Evolutionary conservation across 73 alveolate species (phyloP).

Genomic region (Blepharisma japonicum): DNA sequence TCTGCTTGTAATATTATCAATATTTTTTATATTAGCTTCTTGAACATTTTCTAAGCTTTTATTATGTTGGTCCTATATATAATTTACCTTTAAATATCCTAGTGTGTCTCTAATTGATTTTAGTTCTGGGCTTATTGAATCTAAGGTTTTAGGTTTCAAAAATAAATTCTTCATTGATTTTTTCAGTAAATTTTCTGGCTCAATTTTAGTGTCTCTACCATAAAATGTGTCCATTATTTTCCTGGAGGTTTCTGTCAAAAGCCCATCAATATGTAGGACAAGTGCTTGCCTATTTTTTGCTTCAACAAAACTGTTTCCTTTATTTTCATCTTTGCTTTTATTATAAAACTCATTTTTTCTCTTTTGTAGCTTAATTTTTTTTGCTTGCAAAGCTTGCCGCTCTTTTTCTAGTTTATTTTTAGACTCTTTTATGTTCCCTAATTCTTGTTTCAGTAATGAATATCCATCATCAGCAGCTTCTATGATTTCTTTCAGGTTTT

Average conservation of each 20-base stretch:
- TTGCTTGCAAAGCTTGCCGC: no score
- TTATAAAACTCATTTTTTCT: background rate
- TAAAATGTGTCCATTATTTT: background rate
- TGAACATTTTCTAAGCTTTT: no score
- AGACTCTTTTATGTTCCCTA: background rate
- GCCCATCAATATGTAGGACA: background rate
- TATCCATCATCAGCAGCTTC: background rate
- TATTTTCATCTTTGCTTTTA: background rate
- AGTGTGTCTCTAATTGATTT: background rate
- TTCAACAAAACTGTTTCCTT: background rate
- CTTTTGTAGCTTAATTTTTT: background rate
- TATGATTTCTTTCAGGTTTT: background rate
- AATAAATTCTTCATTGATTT: background rate
- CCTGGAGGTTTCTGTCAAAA: background rate
- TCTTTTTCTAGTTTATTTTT: no score
- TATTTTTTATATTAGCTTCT: no score
- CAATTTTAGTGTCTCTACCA: background rate
- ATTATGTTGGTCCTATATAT: no score
- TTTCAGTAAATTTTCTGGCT: background rate
- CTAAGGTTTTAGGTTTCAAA: background rate
- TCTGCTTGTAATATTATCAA: no score
- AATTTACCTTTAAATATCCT: background rate
- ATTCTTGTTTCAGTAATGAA: background rate
- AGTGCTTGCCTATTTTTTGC: background rate
- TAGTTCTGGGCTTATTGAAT: background rate